These are phyloP conservation scores for Suillus variegatus DNA, from an alignment of 768 basidiomycete genomes.

Conservation along the genomic window DNA sequence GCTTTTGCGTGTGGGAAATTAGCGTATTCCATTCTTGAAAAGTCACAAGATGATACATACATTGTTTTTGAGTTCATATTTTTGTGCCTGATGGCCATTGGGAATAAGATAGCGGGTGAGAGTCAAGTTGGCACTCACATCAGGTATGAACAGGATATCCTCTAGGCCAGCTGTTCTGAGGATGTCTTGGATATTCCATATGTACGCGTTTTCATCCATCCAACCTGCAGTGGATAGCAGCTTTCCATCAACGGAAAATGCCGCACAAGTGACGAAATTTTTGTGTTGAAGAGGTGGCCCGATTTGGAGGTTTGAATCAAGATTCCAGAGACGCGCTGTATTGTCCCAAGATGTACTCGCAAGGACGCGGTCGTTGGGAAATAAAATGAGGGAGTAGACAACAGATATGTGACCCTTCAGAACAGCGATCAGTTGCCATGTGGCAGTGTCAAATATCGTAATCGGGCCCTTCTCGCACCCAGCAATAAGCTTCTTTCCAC, in stretches of 20 bases:
- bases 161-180: not conserved
- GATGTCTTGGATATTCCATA: not conserved
- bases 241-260: not conserved
- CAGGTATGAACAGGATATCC: not conserved
- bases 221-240: not conserved
- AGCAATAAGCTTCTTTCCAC: no score
- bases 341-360: not conserved
- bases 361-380: not conserved
- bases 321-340: not conserved
- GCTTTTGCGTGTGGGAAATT: not conserved
- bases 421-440: no score
- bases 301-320: not conserved
- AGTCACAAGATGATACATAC: not conserved
- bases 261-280: rapidly evolving
- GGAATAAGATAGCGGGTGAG: not conserved
- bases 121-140: not conserved
- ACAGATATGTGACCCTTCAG: no score
- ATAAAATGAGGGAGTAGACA: not conserved
- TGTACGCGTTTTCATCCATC: not conserved
- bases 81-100: not conserved
- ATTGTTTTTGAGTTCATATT: not conserved
- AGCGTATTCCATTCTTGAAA: not conserved
- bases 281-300: not conserved
- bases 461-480: no score
- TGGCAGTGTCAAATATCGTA: no score